phyloP scores from a whole-genome alignment of 352 stramenopile species.

The Phytophthora palmivora region DNA sequence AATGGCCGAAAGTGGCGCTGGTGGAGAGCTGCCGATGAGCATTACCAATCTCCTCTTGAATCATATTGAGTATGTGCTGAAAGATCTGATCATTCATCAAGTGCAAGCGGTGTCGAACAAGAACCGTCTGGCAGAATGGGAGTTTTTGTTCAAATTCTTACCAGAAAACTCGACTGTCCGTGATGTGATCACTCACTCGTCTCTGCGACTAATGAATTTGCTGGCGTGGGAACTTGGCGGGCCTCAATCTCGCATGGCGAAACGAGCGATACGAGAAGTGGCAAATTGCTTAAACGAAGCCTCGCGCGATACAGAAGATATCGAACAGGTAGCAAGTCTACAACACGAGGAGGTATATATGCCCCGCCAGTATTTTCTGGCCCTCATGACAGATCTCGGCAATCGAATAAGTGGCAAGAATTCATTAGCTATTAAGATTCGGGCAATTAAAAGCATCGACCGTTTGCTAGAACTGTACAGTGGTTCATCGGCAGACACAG shows the following conservation, averaged over 20 bases:
- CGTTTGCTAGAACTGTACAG: conserved; percentile 74
- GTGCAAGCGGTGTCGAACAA: conserved; percentile 57
- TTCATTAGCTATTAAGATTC: conserved; percentile 49
- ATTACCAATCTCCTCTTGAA: conserved; percentile 55
- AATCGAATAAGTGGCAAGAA: conserved; percentile 63
- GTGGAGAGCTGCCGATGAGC: conserved; percentile 28
- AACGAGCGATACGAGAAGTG: conserved; percentile 64
- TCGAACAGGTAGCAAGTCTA: conserved; percentile 27
- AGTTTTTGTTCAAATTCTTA: conserved; percentile 77
- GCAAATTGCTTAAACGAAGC: conserved; percentile 53
- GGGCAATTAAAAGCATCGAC: conserved; percentile 80
- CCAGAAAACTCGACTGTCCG: conserved; percentile 63
- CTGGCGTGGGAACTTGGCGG: conserved; percentile 76
- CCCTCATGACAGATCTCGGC: conserved; percentile 84
- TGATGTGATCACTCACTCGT: conserved; percentile 63
- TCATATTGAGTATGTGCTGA: conserved; percentile 62
- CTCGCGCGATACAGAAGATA: conserved; percentile 22
- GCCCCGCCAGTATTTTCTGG: conserved; percentile 81
- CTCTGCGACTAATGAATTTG: conserved; percentile 64
- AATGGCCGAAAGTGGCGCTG: conserved; percentile 28
- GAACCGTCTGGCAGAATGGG: conserved; percentile 63
- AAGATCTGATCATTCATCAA: conserved; percentile 73
- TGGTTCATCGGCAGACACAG: conserved; percentile 27
- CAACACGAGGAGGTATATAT: conserved; percentile 54
- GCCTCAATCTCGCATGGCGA: conserved; percentile 52